Percentiles rank a stretch among this genome's conserved stretches.
phyloP scores from a whole-genome alignment of 2,329 filamentous ascomycete genomes.

The Lachnum nothofagi region DNA sequence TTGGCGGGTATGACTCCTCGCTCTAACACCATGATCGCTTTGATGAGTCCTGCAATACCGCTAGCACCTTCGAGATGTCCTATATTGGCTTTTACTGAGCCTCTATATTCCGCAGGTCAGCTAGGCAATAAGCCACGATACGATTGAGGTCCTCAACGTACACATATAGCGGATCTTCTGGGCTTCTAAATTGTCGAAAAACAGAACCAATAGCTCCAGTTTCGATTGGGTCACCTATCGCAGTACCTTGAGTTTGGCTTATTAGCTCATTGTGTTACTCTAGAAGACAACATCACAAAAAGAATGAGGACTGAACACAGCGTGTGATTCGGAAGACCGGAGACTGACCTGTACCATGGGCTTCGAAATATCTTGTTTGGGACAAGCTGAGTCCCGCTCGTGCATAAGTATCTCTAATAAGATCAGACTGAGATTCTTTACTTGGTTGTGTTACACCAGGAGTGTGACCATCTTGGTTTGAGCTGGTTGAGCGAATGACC shows the following conservation, averaged over 20 bases:
- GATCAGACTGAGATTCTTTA: conserved; percentile 35
- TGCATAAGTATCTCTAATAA: conserved; percentile 5
- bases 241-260: background rate
- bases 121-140: background rate
- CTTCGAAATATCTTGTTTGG: conserved; percentile 6
- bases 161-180: conserved; percentile 12
- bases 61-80: conserved; percentile 24
- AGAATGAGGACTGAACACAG: no score
- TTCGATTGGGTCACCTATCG: background rate
- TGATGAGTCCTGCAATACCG: conserved; percentile 20
- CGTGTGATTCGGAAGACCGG: no score
- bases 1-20: conserved; percentile 31
- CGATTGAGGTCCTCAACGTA: background rate
- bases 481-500: conserved; percentile 47
- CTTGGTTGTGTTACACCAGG: conserved; percentile 49
- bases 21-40: conserved; percentile 11
- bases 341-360: conserved; percentile 11
- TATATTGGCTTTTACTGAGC: conserved; percentile 13
- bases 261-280: background rate
- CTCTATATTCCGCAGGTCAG: background rate
- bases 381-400: conserved; percentile 1
- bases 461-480: conserved; percentile 54
- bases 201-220: background rate
- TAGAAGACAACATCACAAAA: background rate
- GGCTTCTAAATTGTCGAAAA: background rate